Evolutionary conservation across 2,329 filamentous ascomycete species (phyloP).

Genomic region (Xylariomycetidae sp.): DNA sequence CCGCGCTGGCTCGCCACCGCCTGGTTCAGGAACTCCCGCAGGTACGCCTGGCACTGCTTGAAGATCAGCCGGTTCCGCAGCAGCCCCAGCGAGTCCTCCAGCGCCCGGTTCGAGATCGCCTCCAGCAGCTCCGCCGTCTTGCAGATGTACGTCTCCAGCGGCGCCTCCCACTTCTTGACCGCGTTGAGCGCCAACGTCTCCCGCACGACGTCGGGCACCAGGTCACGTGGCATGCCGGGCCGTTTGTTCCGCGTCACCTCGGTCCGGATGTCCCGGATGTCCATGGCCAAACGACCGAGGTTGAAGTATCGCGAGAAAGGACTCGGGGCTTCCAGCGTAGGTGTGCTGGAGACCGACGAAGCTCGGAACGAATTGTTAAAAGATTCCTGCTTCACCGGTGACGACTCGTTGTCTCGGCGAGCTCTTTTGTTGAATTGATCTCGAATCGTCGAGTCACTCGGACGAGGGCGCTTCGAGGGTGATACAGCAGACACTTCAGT

Average conservation of each 20-base stretch:
- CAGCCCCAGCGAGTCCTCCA: constrained; percentile 40
- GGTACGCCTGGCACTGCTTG: constrained; percentile 35
- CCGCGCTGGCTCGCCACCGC: constrained; percentile 30
- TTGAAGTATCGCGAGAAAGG: constrained; percentile 34
- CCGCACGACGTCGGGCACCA: constrained; percentile 55
- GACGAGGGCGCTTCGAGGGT: constrained; percentile 20
- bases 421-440: constrained; percentile 20
- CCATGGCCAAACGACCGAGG: constrained; percentile 36
- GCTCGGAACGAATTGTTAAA: constrained; percentile 17
- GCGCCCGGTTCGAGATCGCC: constrained; percentile 37
- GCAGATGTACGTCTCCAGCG: constrained; percentile 43
- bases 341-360: constrained; percentile 12
- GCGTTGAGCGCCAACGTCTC: constrained; percentile 51
- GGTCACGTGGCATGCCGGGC: constrained; percentile 49
- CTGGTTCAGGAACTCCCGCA: constrained; percentile 38
- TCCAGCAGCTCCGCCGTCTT: constrained; percentile 44
- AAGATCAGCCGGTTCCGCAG: constrained; percentile 45
- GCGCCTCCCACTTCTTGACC: constrained; percentile 51
- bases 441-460: constrained; percentile 26
- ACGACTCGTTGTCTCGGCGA: constrained; percentile 12
- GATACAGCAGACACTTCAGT: constrained; percentile 18
- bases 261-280: constrained; percentile 44
- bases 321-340: constrained; percentile 8
- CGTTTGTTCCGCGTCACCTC: constrained; percentile 49
- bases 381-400: constrained; percentile 34